Conservation (phyloP, 192 early-diverging fungal genomes). For the Jimgerdemannia flammicorona region DNA sequence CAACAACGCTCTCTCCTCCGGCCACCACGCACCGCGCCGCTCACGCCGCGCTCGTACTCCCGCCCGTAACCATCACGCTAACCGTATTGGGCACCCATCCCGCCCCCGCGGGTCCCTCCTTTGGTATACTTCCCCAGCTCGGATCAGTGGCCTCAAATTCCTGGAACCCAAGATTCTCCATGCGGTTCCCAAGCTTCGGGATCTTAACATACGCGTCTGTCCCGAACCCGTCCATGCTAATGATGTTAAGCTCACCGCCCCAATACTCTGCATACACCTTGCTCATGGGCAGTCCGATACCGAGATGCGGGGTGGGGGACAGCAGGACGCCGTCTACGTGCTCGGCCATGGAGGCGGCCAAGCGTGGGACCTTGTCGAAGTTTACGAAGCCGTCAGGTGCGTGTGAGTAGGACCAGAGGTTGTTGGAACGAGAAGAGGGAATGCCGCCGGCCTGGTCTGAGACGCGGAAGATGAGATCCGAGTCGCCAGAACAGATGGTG, state of each 20-base stretch:
- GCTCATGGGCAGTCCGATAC: slow-evolving; percentile 92
- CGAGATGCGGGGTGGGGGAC: slow-evolving; percentile 49
- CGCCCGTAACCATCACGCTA: background rate
- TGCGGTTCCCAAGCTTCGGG: slow-evolving; percentile 63
- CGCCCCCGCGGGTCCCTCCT: background rate
- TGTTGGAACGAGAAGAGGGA: slow-evolving; percentile 46
- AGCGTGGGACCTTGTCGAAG: slow-evolving; percentile 68
- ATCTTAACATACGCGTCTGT: slow-evolving; percentile 92
- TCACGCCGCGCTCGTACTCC: background rate
- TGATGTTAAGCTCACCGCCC: slow-evolving; percentile 83
- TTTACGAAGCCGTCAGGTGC: slow-evolving; percentile 54
- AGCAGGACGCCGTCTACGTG: slow-evolving; percentile 4
- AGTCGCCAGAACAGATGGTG: slow-evolving; percentile 72
- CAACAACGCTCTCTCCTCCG: too few species aligned
- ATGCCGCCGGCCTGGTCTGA: slow-evolving; percentile 95
- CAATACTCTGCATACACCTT: slow-evolving; percentile 95
- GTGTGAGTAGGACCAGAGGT: slow-evolving; percentile 78
- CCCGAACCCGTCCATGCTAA: slow-evolving; percentile 83
- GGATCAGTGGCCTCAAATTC: background rate
- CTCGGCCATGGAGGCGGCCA: slow-evolving; percentile 68
- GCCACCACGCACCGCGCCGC: too few species aligned
- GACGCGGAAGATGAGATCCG: slow-evolving; percentile 85
- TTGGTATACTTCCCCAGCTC: background rate
- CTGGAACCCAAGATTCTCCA: slow-evolving; percentile 44
- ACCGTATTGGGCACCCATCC: background rate